These are phyloP conservation scores for Vitis hybrid DNA, from an alignment of 177 flowering plant genomes.

Conservation along the genomic window DNA sequence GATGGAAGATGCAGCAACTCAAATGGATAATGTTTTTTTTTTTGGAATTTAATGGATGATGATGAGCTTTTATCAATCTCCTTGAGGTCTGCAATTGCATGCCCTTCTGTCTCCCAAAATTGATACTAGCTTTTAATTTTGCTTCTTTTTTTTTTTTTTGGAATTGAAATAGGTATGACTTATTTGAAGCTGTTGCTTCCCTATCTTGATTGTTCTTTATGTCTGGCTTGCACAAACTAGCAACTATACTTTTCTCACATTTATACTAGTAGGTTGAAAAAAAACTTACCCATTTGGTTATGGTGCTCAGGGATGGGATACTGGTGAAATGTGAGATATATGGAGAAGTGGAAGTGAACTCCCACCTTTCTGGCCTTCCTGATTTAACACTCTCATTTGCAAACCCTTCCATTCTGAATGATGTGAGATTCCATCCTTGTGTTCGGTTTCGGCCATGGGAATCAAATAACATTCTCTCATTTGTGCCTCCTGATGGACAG, in stretches of 20 bases:
- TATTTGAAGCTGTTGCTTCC: no score
- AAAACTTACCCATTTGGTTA: slow-evolving; percentile 8
- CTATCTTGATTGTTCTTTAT: no score
- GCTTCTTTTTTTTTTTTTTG: no score
- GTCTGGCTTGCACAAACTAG: no score
- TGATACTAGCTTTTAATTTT: no score
- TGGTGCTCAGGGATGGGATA: slow-evolving; percentile 66
- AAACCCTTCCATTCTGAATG: slow-evolving; percentile 83
- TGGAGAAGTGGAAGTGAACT: slow-evolving; percentile 91
- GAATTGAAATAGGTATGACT: no score
- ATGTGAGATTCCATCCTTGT: slow-evolving; percentile 95
- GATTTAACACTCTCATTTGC: slow-evolving; percentile 93
- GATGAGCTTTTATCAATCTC: no score
- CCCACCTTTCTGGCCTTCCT: slow-evolving; percentile 90
- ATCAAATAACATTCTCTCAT: slow-evolving; percentile 80
- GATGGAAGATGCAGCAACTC: no score
- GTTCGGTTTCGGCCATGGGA: slow-evolving; percentile 99
- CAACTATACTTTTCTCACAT: background rate
- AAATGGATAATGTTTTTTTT: no score
- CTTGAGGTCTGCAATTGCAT: no score
- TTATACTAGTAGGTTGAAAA: background rate
- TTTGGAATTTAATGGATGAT: no score
- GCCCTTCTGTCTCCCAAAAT: no score
- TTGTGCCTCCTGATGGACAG: slow-evolving; percentile 97
- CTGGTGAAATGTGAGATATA: slow-evolving; percentile 88